Evolutionary conservation across 2,329 filamentous ascomycete species (phyloP), one percentile per base, ranked within the genome.

Genomic region (Fusarium subtropicale): DNA sequence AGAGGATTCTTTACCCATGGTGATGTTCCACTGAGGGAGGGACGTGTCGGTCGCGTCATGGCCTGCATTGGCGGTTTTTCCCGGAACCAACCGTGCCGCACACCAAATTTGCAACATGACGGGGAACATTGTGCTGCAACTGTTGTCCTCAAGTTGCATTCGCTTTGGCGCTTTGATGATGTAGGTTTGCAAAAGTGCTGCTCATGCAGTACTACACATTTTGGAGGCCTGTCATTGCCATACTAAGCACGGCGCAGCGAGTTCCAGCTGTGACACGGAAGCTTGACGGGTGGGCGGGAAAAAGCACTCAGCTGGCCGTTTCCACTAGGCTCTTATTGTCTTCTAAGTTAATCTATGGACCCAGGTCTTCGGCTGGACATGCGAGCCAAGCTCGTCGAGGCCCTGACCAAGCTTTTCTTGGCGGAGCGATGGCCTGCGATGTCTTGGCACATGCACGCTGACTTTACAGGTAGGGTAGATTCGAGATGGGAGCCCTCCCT

Each of bases 401-500:
- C 51, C 60, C 61, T 44, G 65, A 73, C 69, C 74, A 76, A 76
- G 74, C 74, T 75, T 75, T 71, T 71, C 73, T 75, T 76, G 74
- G 74, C 74, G 64, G 50, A 67, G 69, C 67, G 64, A 66, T 68
- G 66, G 64, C 50, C 52, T 60, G 60, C 45, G 60, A 60, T 48
- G 60, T 41, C 72, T 74, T 74, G 72, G 72, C 72, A 72, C 66
- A 63, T 74, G 72, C 66, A 71, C 57, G 60, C 42, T 64, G 69
- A 38, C 36, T 48, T 48, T 66, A 50, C 44, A 50, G 46, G 44
- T 66, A 69, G 56, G 56, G 66, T 55, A 66, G 63, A 66, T 60
- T 66, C 42, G 53, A 58, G 60, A 56, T 56, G 45, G 44, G 36
- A 60, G 55, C 34, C 26, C 30, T 56, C 39, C 20, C 24, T 56